Evolutionary conservation across 2,329 filamentous ascomycete species (phyloP), one percentile per base, ranked within the genome.

Genomic region (Chaetomium globosum): DNA sequence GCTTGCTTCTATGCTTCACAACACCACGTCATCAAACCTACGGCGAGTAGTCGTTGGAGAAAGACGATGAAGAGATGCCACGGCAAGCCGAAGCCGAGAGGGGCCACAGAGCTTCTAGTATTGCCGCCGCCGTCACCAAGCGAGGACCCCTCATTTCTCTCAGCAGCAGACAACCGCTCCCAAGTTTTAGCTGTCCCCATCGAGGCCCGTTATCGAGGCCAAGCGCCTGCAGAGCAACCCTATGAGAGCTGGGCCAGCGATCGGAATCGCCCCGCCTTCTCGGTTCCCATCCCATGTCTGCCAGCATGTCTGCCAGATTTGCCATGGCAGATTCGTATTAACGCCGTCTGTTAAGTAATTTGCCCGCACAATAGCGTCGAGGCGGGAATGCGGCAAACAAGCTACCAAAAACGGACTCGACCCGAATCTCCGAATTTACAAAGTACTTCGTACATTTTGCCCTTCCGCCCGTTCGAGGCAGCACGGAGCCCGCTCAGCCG

Each of bases 121-220:
- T 59, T 53, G 46, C 54, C 48, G 61, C 61, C 48, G 48, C 26
- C 46, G n/a, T 23, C 13, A 19, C 43, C 49, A 31, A 26, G 26
- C 56, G 31, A 56, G 49, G 19, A 49, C 64, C 55, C 55, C 54
- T 70, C 65, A 67, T 69, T 66, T 70, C 68, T 53, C 59, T 62
- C 62, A 16, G 43, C 64, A 58, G 55, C 54, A 52, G 59, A 56
- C 51, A 49, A 49, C 56, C 43, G 58, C 53, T 66, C 49, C 39
- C 52, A 58, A 63, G 57, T 46, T 65, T 57, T 61, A 23, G 26
- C 21, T 51, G 43, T 13, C 51, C 39, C 63, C 56, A 26, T 43
- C 33, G 51, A 65, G 69, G 68, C 70, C 71, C 65, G 49, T 70
- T 66, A 30, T 65, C 23, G 60, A 57, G 68, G 65, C 71, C 71